Conservation (phyloP, 169 alveolate species). For the Babesia sp. region DNA sequence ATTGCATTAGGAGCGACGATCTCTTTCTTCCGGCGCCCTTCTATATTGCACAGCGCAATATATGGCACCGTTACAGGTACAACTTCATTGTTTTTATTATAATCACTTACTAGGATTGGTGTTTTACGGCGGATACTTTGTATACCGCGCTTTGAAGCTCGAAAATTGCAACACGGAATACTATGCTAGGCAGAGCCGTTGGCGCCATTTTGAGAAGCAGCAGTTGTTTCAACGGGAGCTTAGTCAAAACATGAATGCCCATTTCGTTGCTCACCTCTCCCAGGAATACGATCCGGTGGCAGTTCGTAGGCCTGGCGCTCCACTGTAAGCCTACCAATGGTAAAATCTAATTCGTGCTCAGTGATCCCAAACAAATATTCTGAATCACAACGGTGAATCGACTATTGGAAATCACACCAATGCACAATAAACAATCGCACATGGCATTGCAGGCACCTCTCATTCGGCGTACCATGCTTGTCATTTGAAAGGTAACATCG, state of each 20-base stretch:
- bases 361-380: slow-evolving; percentile 43
- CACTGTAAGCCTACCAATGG: slow-evolving; percentile 44
- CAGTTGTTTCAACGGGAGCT: slow-evolving; percentile 64
- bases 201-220: slow-evolving; percentile 74
- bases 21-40: slow-evolving; percentile 16
- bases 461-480: too few species aligned
- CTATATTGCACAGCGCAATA: slow-evolving; percentile 58
- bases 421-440: too few species aligned
- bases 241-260: slow-evolving; percentile 58
- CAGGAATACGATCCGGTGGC: slow-evolving; percentile 74
- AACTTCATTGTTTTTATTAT: not conserved
- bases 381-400: too few species aligned
- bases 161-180: slow-evolving; percentile 55
- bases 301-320: slow-evolving; percentile 62
- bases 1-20: not conserved
- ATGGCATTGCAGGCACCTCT: too few species aligned
- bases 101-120: slow-evolving; percentile 27
- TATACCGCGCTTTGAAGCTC: slow-evolving; percentile 54
- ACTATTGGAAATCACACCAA: too few species aligned
- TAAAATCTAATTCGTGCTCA: not conserved
- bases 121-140: slow-evolving; percentile 60
- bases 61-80: slow-evolving; percentile 63
- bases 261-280: slow-evolving; percentile 56
- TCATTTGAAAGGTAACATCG: too few species aligned
- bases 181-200: slow-evolving; percentile 66